Evolutionary conservation across 1,284 basidiomycete genomes (phyloP).

Genomic region (Stereum hirsutum): DNA sequence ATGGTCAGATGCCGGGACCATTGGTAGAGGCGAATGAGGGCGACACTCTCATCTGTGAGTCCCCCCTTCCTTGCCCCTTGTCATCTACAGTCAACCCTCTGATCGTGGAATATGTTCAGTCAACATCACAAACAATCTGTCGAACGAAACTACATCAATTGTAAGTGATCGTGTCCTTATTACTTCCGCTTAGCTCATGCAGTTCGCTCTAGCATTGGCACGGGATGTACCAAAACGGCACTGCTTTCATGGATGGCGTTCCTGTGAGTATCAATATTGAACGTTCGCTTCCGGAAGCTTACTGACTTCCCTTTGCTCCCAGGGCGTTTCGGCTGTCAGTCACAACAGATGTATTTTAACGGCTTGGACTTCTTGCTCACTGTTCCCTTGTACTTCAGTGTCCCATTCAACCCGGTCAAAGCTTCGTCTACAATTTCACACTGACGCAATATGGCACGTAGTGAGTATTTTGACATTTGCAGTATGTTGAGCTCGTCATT

Average conservation of each 20-base stretch:
- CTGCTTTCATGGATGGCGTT: background rate
- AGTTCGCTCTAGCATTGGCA: background rate
- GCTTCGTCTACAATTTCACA: background rate
- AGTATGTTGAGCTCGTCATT: too few relatives aligned
- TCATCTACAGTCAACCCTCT: background rate
- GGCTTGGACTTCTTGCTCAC: background rate
- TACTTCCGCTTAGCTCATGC: background rate
- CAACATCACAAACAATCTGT: background rate
- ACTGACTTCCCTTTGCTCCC: too few relatives aligned
- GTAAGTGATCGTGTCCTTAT: background rate
- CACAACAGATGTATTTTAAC: background rate
- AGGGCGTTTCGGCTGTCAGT: background rate
- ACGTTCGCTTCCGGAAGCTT: too few relatives aligned
- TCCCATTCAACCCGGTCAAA: background rate
- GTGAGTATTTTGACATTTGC: too few relatives aligned
- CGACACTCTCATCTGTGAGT: background rate
- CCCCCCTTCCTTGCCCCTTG: background rate
- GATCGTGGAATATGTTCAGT: background rate
- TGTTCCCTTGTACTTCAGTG: background rate
- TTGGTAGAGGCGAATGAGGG: background rate
- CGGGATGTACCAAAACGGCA: background rate
- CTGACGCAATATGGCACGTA: background rate
- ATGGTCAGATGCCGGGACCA: background rate
- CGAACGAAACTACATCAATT: background rate
- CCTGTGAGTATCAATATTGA: too few relatives aligned